Percentiles rank a stretch among this genome's conserved stretches.
Evolutionary conservation across 352 stramenopile species (phyloP).

Genomic region (Vaucheria bursata): DNA sequence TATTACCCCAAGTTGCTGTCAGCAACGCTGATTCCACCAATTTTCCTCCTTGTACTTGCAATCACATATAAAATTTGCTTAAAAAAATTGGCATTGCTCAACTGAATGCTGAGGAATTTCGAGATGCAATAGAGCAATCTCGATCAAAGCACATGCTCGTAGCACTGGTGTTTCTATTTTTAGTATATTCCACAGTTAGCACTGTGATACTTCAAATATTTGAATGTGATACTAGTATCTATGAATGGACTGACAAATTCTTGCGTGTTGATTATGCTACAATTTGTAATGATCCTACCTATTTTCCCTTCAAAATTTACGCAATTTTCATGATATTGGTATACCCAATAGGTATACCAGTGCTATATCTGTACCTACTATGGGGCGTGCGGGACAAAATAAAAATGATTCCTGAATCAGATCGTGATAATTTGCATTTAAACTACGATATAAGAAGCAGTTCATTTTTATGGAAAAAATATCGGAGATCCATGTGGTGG

Average conservation of each 20-base stretch:
- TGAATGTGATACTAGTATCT: conserved; percentile 33
- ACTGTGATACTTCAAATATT: conserved; percentile 41
- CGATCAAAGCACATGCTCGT: conserved; percentile 13
- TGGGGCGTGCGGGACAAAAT: not conserved
- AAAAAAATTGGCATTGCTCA: not conserved
- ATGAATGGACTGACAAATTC: conserved; percentile 10
- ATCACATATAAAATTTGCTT: not conserved
- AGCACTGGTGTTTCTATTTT: conserved; percentile 25
- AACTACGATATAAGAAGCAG: too few relatives aligned
- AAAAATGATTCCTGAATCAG: too few relatives aligned
- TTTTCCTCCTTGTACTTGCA: not conserved
- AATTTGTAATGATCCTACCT: conserved; percentile 6
- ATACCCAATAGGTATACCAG: conserved; percentile 44
- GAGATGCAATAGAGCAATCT: not conserved
- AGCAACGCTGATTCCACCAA: not conserved
- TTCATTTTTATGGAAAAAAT: too few relatives aligned
- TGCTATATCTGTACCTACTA: conserved; percentile 11
- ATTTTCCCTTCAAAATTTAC: not conserved
- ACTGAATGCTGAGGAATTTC: not conserved
- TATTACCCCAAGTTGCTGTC: conserved; percentile 29
- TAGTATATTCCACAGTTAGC: conserved; percentile 29
- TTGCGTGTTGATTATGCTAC: conserved; percentile 39
- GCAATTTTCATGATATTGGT: not conserved
- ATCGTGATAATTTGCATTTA: too few relatives aligned
- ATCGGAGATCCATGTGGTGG: too few relatives aligned